Conservation (phyloP, 331 rosid species). For the Cydonia oblonga region DNA sequence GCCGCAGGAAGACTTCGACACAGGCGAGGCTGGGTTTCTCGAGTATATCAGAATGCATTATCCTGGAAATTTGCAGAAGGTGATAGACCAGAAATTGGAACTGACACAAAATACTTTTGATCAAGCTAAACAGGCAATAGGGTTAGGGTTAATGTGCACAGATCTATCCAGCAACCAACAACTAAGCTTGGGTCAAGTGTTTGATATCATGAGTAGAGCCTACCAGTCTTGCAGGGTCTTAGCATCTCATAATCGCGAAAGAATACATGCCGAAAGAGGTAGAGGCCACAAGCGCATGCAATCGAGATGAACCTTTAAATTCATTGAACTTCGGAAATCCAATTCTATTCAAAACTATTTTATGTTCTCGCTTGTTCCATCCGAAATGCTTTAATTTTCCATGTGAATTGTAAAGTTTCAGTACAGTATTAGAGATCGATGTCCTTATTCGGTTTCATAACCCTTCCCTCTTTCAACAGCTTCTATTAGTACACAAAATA, state of each 20-base stretch:
- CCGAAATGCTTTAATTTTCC: neutral
- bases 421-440: neutral
- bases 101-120: slow-evolving; percentile 19
- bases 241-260: slow-evolving; percentile 16
- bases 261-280: slow-evolving; percentile 21
- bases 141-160: slow-evolving; percentile 42
- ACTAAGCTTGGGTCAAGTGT: slow-evolving; percentile 21
- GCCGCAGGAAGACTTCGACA: slow-evolving; percentile 27
- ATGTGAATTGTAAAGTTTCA: neutral
- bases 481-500: neutral
- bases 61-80: slow-evolving; percentile 22
- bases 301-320: slow-evolving; percentile 3
- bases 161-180: slow-evolving; percentile 26
- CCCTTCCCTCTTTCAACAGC: neutral
- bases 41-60: slow-evolving; percentile 32
- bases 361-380: neutral
- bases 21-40: slow-evolving; percentile 26
- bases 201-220: slow-evolving; percentile 24
- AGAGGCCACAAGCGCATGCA: slow-evolving; percentile 17
- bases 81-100: slow-evolving; percentile 40
- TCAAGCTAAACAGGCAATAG: slow-evolving; percentile 28
- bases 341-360: neutral
- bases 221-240: slow-evolving; percentile 22
- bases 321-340: neutral
- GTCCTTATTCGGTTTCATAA: neutral